Evolutionary conservation across 192 early-diverging fungal genomes (phyloP).

Genomic region (Chytriomyces sp.): DNA sequence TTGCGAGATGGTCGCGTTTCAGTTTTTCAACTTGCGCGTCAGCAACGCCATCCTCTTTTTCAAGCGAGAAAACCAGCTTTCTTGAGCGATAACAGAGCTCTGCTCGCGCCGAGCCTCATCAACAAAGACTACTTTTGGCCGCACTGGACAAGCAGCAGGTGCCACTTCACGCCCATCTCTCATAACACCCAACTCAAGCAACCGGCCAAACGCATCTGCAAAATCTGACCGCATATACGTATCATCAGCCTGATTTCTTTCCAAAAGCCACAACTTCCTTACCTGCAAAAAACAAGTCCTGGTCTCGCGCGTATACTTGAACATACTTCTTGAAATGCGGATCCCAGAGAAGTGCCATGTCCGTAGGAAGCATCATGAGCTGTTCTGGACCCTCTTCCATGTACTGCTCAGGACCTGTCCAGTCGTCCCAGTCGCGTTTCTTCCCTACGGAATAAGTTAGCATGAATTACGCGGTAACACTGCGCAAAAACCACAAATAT

Average conservation of each 20-base stretch:
- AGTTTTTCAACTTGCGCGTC: too few relatives aligned
- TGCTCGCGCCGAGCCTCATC: background rate
- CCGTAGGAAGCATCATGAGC: constrained; percentile 69
- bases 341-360: constrained; percentile 66
- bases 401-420: constrained; percentile 84
- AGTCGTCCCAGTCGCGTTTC: constrained; percentile 61
- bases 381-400: constrained; percentile 69
- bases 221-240: constrained; percentile 65
- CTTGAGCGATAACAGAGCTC: too few relatives aligned
- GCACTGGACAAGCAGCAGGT: background rate
- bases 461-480: too few relatives aligned
- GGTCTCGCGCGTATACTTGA: constrained; percentile 68
- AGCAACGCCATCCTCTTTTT: too few relatives aligned
- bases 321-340: constrained; percentile 62
- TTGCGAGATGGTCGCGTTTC: too few relatives aligned
- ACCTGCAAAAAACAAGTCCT: constrained; percentile 68
- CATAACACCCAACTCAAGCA: constrained; percentile 82
- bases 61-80: too few relatives aligned
- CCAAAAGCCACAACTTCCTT: too few relatives aligned
- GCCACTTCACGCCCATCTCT: background rate
- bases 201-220: constrained; percentile 80
- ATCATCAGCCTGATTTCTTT: too few relatives aligned
- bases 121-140: background rate
- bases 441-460: background rate
- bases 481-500: too few relatives aligned